Evolutionary conservation across 805 yeast species (phyloP).

Genomic region (Starmera quercuum): DNA sequence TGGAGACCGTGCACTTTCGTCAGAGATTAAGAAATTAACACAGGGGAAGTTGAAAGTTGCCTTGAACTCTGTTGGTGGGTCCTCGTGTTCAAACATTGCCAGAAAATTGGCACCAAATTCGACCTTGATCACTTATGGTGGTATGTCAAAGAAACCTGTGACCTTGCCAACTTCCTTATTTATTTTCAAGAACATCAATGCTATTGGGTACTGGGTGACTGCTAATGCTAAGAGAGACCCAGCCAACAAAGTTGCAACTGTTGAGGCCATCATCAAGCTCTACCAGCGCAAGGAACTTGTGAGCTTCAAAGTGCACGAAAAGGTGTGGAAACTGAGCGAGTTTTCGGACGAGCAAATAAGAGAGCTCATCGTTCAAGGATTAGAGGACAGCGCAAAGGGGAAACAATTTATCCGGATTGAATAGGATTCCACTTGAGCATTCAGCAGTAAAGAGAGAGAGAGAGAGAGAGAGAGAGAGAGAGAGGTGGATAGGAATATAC

Average conservation of each 20-base stretch:
- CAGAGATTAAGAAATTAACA: constrained; percentile 48
- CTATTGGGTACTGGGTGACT: constrained; percentile 93
- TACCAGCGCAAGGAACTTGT: constrained; percentile 49
- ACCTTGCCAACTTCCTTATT: constrained; percentile 82
- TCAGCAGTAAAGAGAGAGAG: too few species aligned
- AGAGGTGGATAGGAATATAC: too few species aligned
- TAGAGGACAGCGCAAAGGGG: constrained; percentile 31
- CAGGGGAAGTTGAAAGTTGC: constrained; percentile 61
- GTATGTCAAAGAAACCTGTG: constrained; percentile 95
- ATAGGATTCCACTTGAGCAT: too few species aligned
- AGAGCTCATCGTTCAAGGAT: constrained; percentile 25
- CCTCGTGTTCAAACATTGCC: constrained; percentile 72
- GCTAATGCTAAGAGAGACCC: constrained; percentile 55
- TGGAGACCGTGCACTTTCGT: constrained; percentile 56
- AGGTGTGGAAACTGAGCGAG: constrained; percentile 19
- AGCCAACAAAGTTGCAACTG: constrained; percentile 45
- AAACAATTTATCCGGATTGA: constrained; percentile 36
- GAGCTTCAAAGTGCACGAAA: constrained; percentile 28
- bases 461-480: too few species aligned
- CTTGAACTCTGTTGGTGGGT: constrained; percentile 91
- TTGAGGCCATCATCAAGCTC: constrained; percentile 46
- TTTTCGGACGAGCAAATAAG: constrained; percentile 30
- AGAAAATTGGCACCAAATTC: constrained; percentile 74
- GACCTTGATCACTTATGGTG: constrained; percentile 86
- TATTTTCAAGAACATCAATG: constrained; percentile 81